A percentile compares a stretch with the other conserved stretches of the same genome.
Evolutionary conservation across 2,329 filamentous ascomycete genomes (phyloP).

Genomic region (Aureobasidium zeae): DNA sequence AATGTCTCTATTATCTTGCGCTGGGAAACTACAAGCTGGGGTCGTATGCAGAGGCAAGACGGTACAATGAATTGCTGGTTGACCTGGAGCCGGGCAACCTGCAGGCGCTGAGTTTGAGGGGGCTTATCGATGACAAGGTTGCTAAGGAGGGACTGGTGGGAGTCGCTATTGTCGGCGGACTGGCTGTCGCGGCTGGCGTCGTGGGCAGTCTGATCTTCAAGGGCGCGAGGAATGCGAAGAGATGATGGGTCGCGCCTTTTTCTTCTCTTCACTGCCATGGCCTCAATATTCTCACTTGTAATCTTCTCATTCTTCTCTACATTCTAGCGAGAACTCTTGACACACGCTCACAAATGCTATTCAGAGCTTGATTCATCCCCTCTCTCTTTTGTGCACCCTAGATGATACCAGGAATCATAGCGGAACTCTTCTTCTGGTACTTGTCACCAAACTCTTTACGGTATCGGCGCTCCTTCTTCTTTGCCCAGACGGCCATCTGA

Average conservation of each 20-base stretch:
- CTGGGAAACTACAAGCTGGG: conserved; percentile 97
- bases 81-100: conserved; percentile 87
- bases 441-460: conserved; percentile 83
- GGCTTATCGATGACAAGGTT: conserved; percentile 91
- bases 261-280: background rate
- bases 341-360: too few relatives aligned
- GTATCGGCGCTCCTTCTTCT: conserved; percentile 85
- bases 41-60: conserved; percentile 88
- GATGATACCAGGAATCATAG: conserved; percentile 69
- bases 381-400: conserved; percentile 28
- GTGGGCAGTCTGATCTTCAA: conserved; percentile 79
- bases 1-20: conserved; percentile 97
- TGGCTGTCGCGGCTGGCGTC: conserved; percentile 87
- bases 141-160: conserved; percentile 89
- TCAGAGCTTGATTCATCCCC: too few relatives aligned
- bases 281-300: background rate
- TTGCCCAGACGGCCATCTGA: conserved; percentile 82
- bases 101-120: conserved; percentile 77
- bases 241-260: too few relatives aligned
- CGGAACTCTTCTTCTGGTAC: conserved; percentile 90
- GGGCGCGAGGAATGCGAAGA: conserved; percentile 42
- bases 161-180: conserved; percentile 86
- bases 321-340: too few relatives aligned
- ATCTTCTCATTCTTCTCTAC: background rate
- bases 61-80: conserved; percentile 87